Base-by-base conservation (phyloP, 169 alveolate genomes). In the Eimeria tenella region DNA sequence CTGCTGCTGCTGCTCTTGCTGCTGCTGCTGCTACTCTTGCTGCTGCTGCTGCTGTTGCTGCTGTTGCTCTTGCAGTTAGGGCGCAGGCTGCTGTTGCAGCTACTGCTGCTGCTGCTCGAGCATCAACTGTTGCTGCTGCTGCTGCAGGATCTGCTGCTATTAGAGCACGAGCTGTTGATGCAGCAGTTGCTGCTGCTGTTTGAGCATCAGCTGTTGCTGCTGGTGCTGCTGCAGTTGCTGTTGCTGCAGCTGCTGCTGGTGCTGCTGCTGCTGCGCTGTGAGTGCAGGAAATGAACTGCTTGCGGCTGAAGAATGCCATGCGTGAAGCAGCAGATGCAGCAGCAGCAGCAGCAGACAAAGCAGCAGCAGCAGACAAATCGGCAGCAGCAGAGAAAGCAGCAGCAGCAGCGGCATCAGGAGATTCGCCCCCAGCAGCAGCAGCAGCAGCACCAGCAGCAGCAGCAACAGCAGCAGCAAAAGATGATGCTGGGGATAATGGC, bases 31-130 rank as follows among this genome's bases (percentile, higher is more conserved):
- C 62, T 31, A 62, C 62, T 15, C 17, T 8, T 77, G 87, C 70
- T 77, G 87, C 87, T 49, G 83, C 83, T 31, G 83, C 60, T 73
- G 83, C 83, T 73, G 83, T 15, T 73, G 83, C 83, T 73, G 83
- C 60, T 73, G 81, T 23, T 56, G 75, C n/a, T n/a, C n/a, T n/a
- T n/a, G n/a, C n/a, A n/a, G n/a, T n/a, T n/a, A n/a, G n/a, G n/a
- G n/a, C n/a, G n/a, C n/a, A n/a, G n/a, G n/a, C n/a, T n/a, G n/a
- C n/a, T n/a, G n/a, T 11, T 73, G 56, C 56, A 25, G 83, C 83
- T 73, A 56, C 68, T 77, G 87, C 70, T 53, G 87, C 50, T 77
- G 87, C 25, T 77, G 68, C 70, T 13, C 6, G 6, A 6, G 77
- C 77, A 6, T 11, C 23, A 3, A 4, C 50, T 68, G 77, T 2